Evolutionary conservation across 257 asterid species (phyloP).

Genomic region (Solanum tarapatanum): DNA sequence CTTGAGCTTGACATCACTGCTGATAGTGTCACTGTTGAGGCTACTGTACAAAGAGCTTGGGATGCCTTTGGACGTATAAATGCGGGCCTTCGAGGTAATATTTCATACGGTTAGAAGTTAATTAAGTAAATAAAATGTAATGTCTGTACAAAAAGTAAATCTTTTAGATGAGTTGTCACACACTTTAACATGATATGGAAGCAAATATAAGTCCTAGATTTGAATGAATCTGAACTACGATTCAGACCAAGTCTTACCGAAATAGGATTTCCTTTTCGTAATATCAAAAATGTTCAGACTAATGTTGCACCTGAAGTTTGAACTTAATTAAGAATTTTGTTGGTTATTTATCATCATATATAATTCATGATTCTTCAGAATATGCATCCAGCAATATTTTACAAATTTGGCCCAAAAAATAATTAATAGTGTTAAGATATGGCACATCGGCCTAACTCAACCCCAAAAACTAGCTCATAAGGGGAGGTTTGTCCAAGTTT

Average conservation of each 20-base stretch:
- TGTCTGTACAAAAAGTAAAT: not conserved
- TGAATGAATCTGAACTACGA: too few relatives aligned
- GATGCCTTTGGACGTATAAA: not conserved
- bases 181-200: not conserved
- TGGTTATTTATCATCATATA: not conserved
- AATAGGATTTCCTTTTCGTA: too few relatives aligned
- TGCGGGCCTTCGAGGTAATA: not conserved
- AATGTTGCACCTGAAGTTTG: too few relatives aligned
- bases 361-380: too few relatives aligned
- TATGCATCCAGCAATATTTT: too few relatives aligned
- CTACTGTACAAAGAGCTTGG: not conserved
- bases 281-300: not conserved
- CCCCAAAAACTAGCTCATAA: too few relatives aligned
- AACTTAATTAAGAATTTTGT: not conserved
- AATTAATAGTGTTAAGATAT: too few relatives aligned
- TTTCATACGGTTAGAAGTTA: not conserved
- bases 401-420: too few relatives aligned
- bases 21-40: not conserved
- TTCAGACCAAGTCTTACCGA: too few relatives aligned
- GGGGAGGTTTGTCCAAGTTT: too few relatives aligned
- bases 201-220: not conserved
- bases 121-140: not conserved
- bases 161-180: not conserved
- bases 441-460: too few relatives aligned
- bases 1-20: slow-evolving; percentile 37